A percentile compares a stretch with the other conserved stretches of the same genome.
phyloP scores from a whole-genome alignment of 306 rosid genomes.

The Prunus davidiana region DNA sequence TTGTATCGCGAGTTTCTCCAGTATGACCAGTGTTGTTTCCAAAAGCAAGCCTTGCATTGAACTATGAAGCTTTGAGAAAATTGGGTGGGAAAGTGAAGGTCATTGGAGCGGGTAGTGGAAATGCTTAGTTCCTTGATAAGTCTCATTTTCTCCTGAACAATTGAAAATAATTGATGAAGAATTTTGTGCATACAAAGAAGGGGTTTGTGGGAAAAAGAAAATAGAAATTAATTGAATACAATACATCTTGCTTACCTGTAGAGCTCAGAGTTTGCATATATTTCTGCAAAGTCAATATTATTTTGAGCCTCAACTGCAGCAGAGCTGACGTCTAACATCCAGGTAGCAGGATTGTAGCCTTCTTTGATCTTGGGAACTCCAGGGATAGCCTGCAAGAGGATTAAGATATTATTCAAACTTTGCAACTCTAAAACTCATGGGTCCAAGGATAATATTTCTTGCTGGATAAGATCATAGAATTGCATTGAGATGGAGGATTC shows the following conservation, averaged over 20 bases:
- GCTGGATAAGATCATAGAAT: not conserved
- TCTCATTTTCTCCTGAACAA: constrained; percentile 45
- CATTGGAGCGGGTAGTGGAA: constrained; percentile 40
- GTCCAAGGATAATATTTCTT: not conserved
- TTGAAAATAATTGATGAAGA: not conserved
- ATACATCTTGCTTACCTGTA: constrained; percentile 31
- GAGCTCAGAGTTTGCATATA: constrained; percentile 46
- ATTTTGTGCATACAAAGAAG: too few relatives aligned
- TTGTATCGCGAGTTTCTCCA: constrained; percentile 62
- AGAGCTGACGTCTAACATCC: constrained; percentile 84
- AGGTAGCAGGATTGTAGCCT: constrained; percentile 68
- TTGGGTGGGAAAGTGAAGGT: constrained; percentile 53
- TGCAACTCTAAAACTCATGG: not conserved
- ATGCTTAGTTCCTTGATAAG: constrained; percentile 44
- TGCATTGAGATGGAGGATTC: not conserved
- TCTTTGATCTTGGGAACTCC: constrained; percentile 60
- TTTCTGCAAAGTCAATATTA: constrained; percentile 60
- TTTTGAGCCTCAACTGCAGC: constrained; percentile 56
- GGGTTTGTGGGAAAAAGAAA: not conserved
- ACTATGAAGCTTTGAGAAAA: constrained; percentile 45
- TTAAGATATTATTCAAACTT: not conserved
- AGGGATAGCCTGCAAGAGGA: constrained; percentile 42
- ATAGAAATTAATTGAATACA: not conserved
- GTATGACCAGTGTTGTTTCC: constrained; percentile 74
- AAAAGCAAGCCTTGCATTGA: constrained; percentile 64